Evolutionary conservation across 305 asterid species (phyloP).

Genomic region (Andrographis paniculata): DNA sequence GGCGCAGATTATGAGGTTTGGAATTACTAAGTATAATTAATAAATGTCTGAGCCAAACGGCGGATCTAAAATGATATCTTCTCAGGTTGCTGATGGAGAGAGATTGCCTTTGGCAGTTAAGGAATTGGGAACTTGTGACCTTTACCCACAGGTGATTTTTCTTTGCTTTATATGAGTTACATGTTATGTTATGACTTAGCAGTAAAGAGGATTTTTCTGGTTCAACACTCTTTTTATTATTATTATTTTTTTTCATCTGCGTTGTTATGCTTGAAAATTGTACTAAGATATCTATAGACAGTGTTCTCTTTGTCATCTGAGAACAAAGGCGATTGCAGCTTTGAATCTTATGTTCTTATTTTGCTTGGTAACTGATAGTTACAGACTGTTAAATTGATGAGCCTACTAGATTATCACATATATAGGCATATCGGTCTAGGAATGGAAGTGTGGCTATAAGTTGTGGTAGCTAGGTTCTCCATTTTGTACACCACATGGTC

Average conservation of each 20-base stretch:
- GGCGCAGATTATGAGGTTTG: slow-evolving; percentile 92
- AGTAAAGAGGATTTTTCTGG: no score
- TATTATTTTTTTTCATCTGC: no score
- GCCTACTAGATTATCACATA: background rate
- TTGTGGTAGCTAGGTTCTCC: background rate
- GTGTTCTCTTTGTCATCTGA: slow-evolving; percentile 6
- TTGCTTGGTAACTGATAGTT: background rate
- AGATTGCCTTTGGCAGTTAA: slow-evolving; percentile 92
- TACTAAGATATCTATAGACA: no score
- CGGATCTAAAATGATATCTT: slow-evolving; percentile 18
- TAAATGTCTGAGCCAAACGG: slow-evolving; percentile 8
- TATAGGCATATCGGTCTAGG: slow-evolving; percentile 7
- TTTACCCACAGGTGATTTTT: slow-evolving; percentile 70
- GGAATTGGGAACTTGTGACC: slow-evolving; percentile 97
- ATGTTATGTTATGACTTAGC: slow-evolving; percentile 4
- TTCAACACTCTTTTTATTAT: no score
- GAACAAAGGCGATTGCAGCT: background rate
- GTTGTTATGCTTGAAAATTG: no score
- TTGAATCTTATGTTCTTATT: no score
- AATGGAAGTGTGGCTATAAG: background rate
- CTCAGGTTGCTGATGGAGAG: slow-evolving; percentile 96
- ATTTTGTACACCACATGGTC: background rate
- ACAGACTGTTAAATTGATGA: background rate
- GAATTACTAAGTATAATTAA: slow-evolving; percentile 10
- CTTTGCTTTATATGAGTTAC: background rate